Base-by-base conservation (phyloP, 2,329 filamentous ascomycete genomes). In the Penicillium brasilianum region DNA sequence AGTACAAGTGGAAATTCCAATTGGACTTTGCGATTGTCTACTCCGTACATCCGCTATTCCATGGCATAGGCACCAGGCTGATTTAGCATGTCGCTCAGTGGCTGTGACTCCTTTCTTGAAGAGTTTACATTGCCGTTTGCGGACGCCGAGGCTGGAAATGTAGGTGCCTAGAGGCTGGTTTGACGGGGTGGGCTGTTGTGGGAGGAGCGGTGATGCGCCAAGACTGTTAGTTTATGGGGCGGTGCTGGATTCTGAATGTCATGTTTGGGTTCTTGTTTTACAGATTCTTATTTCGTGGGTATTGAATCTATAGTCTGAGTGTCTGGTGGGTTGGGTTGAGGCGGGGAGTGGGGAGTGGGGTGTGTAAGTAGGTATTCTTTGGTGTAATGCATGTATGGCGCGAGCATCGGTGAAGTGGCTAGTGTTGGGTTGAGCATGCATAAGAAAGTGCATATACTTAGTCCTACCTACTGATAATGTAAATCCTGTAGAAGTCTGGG, bases 111-210 rank as follows among this genome's bases (percentile, higher is more conserved):
- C 6, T 28, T 28, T 28, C 25, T 28, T 28, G 3, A 28, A 28
- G 3, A 3, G 25, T 3, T 28, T 28, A 6, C 25, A 6, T 18
- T 56, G 55, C 20, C 22, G 32, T 62, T 28, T 43, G 36, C 28
- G 34, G 39, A 48, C 43, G 57, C 57, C 56, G 18, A 57, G 51
- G 4, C 46, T 41, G 49, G 58, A 50, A 66, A 67, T 60, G 61
- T 9, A 50, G 65, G 54, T 62, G 60, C 60, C 60, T 62, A 62
- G 22, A 43, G 49, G 55, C 34, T 39, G 6, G 60, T 57, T 59
- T 39, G 54, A 60, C 32, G 28, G 41, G 14, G 28, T 41, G 39
- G 39, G 18, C 39, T 41, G 39, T 41, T 11, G 46, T 32, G 28
- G 16, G 46, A 49, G 16, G 20, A 25, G 46, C 30, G 48, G 48